Evolutionary conservation across 495 filamentous ascomycete genomes (phyloP), one percentile per base, ranked within the genome.

Genomic region (Aspergillus ellipticus): DNA sequence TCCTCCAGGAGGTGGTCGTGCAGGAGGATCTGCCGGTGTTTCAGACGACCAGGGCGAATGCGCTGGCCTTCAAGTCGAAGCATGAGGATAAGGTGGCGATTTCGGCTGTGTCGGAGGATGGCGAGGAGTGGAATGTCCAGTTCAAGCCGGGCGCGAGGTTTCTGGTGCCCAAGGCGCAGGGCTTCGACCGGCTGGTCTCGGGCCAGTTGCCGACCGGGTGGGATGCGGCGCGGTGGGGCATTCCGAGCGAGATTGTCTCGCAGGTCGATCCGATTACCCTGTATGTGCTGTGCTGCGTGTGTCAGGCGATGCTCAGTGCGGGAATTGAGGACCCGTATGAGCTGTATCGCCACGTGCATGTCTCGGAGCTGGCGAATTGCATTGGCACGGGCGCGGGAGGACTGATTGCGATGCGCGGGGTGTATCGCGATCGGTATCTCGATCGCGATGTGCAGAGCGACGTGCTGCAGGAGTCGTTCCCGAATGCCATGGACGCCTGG

Each of bases 401-500:
- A 79, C 88, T 52, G 79, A 82, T 58, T 90, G 33, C 29, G 53
- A 81, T 97, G 54, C 83, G 92, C 54, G 90, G 90, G 53, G 96
- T 97, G 90, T 96, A 96, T 78, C 94, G 91, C 75, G 93, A 96
- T 65, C 86, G 93, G 51, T 96, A 82, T 83, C 77, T 95, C 51
- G 93, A 97, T 76, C 91, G 90, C 74, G 92, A 92, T 16, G 79
- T 96, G 29, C 93, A 96, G 72, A 97, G 96, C 74, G 93, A 97
- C 68, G 94, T 97, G 62, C 80, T 97, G 33, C 93, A 97, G 67
- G 93, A 97, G 73, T 96, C 93, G 3, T 97, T 97, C 82, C 96
- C 97, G 81, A 97, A 97, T 75, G 97, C 93, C 20, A 97, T 96
- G 90, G 84, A 88, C 58, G 93, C 93, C 6, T 97, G 93, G 93